A percentile compares a stretch with the other conserved stretches of the same genome.
Evolutionary conservation across 2,329 filamentous ascomycete genomes (phyloP).

Genomic region (Thielaviopsis euricoi): DNA sequence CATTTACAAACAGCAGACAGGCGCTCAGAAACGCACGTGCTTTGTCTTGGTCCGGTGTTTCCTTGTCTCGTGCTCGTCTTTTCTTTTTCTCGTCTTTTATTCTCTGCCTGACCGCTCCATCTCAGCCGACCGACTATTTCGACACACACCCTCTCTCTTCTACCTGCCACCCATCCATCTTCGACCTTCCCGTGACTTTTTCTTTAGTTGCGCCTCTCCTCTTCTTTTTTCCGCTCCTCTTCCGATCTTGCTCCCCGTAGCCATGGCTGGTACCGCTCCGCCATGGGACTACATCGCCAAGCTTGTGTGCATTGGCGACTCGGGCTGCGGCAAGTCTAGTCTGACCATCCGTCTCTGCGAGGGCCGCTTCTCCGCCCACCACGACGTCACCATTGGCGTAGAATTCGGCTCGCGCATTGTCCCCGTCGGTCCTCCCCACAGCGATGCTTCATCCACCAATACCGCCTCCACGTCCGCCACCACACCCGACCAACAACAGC

Average conservation of each 20-base stretch:
- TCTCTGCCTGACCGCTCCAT: background rate
- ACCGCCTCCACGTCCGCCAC: conserved; percentile 12
- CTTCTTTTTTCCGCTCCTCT: background rate
- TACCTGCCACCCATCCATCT: no score
- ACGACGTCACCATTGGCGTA: conserved; percentile 94
- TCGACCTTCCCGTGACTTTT: background rate
- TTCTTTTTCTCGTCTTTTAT: background rate
- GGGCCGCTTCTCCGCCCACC: conserved; percentile 82
- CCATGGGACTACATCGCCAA: conserved; percentile 99
- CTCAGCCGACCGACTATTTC: no score
- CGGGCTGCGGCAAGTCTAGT: conserved; percentile 86
- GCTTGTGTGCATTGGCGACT: conserved; percentile 94
- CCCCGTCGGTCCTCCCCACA: conserved; percentile 69
- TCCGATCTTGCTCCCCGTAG: background rate
- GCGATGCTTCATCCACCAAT: conserved; percentile 19
- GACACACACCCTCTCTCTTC: no score
- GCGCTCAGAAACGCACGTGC: background rate
- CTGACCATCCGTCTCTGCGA: conserved; percentile 92
- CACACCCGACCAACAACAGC: conserved; percentile 2
- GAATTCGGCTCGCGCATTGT: conserved; percentile 92
- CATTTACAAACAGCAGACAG: background rate
- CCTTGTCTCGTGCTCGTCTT: background rate
- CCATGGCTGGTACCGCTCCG: conserved; percentile 27
- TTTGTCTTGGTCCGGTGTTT: background rate
- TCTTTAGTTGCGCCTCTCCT: no score